phyloP scores from a whole-genome alignment of 1,139 yeast genomes.

The Protomyces macrosporus region DNA sequence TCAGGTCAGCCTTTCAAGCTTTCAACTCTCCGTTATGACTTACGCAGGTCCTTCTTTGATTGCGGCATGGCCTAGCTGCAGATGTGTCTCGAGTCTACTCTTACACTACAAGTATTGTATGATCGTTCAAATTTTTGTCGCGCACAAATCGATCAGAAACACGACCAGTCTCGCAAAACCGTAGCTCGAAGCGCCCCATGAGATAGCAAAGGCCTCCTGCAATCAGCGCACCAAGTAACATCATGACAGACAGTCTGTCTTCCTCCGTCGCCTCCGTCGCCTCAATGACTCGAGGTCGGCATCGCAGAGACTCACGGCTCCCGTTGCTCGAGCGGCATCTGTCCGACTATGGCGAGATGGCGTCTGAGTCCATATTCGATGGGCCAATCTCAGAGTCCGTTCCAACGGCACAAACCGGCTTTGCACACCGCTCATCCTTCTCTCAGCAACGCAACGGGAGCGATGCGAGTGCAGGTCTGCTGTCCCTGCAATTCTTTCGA shows the following conservation, averaged over 20 bases:
- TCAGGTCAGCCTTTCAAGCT: background rate
- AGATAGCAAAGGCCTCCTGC: background rate
- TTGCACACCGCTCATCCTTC: constrained; percentile 24
- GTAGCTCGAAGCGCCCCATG: background rate
- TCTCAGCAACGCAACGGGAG: constrained; percentile 5
- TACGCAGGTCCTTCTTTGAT: constrained; percentile 25
- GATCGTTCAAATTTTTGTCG: background rate
- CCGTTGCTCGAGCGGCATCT: constrained; percentile 22
- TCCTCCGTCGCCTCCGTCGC: background rate
- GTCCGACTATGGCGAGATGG: constrained; percentile 27
- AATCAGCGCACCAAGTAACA: background rate
- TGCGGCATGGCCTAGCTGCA: constrained; percentile 8
- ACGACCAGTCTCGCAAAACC: background rate
- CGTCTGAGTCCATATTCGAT: constrained; percentile 28
- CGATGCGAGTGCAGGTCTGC: constrained; percentile 25
- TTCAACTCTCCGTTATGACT: background rate
- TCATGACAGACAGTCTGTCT: background rate
- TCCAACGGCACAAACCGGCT: constrained; percentile 27
- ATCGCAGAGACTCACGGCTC: constrained; percentile 23
- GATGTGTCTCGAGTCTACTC: background rate
- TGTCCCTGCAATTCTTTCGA: constrained; percentile 25
- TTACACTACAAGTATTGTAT: too few relatives aligned
- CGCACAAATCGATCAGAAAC: background rate
- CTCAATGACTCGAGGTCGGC: background rate
- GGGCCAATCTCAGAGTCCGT: constrained; percentile 29